Evolutionary conservation across 73 alveolate species (phyloP).

Genomic region (Paramecium tetraurelia): DNA sequence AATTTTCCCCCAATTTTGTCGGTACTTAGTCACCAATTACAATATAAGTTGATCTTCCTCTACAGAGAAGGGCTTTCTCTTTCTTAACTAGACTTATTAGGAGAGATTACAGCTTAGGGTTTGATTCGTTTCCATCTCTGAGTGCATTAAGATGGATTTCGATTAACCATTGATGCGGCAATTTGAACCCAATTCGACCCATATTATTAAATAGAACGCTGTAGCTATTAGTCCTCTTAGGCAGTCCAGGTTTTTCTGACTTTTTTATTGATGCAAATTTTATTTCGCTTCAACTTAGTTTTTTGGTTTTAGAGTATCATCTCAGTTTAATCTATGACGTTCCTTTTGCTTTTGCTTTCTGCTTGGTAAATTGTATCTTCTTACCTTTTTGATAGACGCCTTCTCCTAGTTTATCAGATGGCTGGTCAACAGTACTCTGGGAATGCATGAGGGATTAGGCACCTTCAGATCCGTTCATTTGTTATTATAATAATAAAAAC

Average conservation of each 20-base stretch:
- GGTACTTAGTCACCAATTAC: background rate
- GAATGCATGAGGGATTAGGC: background rate
- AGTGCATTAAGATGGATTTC: conserved; percentile 41
- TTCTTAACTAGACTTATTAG: background rate
- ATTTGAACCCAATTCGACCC: conserved; percentile 3
- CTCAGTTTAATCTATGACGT: background rate
- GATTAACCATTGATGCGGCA: background rate
- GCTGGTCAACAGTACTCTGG: background rate
- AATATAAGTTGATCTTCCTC: conserved; percentile 34
- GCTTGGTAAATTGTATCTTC: background rate
- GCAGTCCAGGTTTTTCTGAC: background rate
- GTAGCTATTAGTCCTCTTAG: background rate
- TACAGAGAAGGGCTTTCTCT: background rate
- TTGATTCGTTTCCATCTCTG: conserved; percentile 29
- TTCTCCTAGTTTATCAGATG: background rate
- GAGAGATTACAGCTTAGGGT: background rate
- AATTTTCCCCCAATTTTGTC: conserved; percentile 36
- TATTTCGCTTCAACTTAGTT: background rate
- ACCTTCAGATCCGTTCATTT: background rate
- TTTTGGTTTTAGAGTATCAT: background rate
- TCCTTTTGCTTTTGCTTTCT: background rate
- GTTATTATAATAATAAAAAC: background rate
- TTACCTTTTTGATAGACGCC: background rate
- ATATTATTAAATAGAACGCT: background rate
- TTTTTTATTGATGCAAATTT: background rate